A percentile compares a stretch with the other conserved stretches of the same genome.
Evolutionary conservation across 345 rosid genomes (phyloP).

Genomic region (Bruguiera sexangula): DNA sequence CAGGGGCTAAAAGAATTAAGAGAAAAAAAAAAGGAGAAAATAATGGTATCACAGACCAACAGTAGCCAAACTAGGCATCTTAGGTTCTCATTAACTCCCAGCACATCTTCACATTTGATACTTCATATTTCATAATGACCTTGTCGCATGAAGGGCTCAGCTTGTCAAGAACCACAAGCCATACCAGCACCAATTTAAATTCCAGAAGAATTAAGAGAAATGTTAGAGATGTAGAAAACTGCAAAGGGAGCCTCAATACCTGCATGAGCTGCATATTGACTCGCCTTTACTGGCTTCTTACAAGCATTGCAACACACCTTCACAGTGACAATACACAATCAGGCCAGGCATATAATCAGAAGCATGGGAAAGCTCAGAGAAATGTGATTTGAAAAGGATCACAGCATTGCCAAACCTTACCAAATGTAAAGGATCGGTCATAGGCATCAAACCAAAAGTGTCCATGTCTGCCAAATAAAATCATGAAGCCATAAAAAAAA

Average conservation of each 20-base stretch:
- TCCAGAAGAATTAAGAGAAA: not conserved
- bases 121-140: not conserved
- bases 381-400: not conserved
- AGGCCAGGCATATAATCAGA: not conserved
- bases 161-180: not conserved
- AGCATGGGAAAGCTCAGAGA: not conserved
- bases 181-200: not conserved
- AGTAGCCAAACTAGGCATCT: no score
- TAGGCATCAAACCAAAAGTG: slow-evolving; percentile 60
- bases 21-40: not conserved
- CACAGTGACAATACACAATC: slow-evolving; percentile 20
- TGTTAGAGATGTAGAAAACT: not conserved
- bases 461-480: slow-evolving; percentile 51
- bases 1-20: not conserved
- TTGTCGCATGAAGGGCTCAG: not conserved
- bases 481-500: not conserved
- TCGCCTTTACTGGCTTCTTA: slow-evolving; percentile 65
- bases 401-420: slow-evolving; percentile 31
- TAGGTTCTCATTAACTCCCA: no score
- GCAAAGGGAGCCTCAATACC: slow-evolving; percentile 37
- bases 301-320: slow-evolving; percentile 73
- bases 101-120: no score
- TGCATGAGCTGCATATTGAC: slow-evolving; percentile 63
- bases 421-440: slow-evolving; percentile 57
- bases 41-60: no score